phyloP scores from a whole-genome alignment of 1,284 basidiomycete genomes.

The Leccinum huronense region DNA sequence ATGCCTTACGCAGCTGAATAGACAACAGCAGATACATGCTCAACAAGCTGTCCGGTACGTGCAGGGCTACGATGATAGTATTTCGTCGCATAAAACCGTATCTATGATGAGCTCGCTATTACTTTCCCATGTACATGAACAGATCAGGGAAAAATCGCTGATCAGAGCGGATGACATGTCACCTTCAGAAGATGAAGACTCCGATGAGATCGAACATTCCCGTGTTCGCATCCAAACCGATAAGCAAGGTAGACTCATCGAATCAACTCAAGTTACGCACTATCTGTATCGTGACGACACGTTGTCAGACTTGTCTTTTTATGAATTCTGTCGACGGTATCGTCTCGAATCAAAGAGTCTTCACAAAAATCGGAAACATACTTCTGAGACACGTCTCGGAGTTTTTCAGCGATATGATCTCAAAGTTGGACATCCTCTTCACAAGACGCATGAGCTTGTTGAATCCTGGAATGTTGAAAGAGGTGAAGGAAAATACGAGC shows the following conservation, averaged over 20 bases:
- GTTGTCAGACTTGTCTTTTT: neutral
- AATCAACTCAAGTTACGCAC: neutral
- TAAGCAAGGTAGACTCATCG: neutral
- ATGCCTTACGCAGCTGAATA: constrained; percentile 13
- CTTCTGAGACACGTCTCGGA: neutral
- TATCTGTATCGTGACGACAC: neutral
- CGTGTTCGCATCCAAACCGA: neutral
- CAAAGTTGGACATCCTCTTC: neutral
- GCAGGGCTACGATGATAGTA: constrained; percentile 9
- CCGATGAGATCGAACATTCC: neutral
- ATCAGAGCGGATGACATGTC: no score
- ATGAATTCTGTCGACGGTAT: neutral
- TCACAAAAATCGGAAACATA: neutral
- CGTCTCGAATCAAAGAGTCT: neutral
- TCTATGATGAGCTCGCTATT: neutral
- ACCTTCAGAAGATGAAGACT: neutral
- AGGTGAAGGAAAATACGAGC: neutral
- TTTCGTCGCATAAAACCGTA: constrained; percentile 12
- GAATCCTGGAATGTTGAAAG: neutral
- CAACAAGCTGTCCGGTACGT: constrained; percentile 17
- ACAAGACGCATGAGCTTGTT: neutral
- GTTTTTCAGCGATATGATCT: neutral
- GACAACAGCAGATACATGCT: constrained; percentile 19
- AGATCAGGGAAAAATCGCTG: no score
- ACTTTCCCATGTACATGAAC: neutral